Base-by-base conservation (phyloP, 148 eudicot species). In the Spergularia marina region DNA sequence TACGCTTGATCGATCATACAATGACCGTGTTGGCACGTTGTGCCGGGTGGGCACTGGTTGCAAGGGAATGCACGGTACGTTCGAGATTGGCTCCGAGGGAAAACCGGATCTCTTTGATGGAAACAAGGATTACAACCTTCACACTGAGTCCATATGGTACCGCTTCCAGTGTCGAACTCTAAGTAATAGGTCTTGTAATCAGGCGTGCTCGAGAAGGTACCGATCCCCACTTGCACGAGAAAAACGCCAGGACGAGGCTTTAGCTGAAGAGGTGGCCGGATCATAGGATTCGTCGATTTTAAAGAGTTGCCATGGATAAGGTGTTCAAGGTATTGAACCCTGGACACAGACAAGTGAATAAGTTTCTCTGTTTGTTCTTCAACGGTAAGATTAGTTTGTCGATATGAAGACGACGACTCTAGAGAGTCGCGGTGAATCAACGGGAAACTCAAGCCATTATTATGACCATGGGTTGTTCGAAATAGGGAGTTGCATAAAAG, bases 71-170 rank as follows among this genome's bases (percentile, higher is more conserved):
- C 25, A 7, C 3, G 18, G 21, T 55, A 71, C 34, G 62, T 54
- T 1, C 2, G 23, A 0, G 74, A 71, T 53, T 71, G 49, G 5
- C 0, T 71, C 60, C 8, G 9, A 30, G 74, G 74, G 7, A 71
- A 71, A 16, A 54, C 15, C 0, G 49, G 74, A 11, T 71, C 47
- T 71, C 49, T 54, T 55, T 71, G 61, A 9, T 34, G 74, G 11
- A 71, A 71, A 55, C 74, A 71, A 16, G 74, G 74, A 39, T 71
- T 54, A 12, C 62, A 55, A 17, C 51, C 74, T 71, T 34, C 15
- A n/a, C 61, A 69, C 14, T 69, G 58, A 20, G 59, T 69, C 72
- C 72, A 69, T 21, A 14, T 69, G 13, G 34, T 16, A 51, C 58
- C 58, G 12, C 58, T 20, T 49, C 11, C 72, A 0, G 57, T 68